These are phyloP conservation scores for Diophrys appendiculata DNA, from an alignment of 73 alveolate species.

Conservation along the genomic window DNA sequence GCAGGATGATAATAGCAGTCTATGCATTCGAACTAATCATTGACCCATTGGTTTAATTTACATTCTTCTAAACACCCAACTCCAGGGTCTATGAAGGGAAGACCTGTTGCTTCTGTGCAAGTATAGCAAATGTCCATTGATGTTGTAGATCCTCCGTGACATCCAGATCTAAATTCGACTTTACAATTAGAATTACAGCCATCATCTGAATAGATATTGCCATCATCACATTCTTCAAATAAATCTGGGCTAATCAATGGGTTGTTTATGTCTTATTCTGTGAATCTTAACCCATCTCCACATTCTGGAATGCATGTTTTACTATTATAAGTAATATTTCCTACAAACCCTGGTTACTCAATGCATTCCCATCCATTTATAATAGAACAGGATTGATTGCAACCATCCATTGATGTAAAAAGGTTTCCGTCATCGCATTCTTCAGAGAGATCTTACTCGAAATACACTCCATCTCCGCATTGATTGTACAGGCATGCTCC, in stretches of 20 bases:
- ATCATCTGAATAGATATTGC: background rate
- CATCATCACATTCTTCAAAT: background rate
- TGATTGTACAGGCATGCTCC: constrained; percentile 2
- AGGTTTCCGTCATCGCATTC: background rate
- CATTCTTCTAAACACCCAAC: background rate
- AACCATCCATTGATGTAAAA: background rate
- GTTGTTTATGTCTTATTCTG: background rate
- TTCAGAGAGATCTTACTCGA: background rate
- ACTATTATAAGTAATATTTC: background rate
- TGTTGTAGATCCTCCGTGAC: background rate
- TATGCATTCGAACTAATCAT: background rate
- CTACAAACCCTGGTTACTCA: background rate
- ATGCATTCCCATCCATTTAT: background rate
- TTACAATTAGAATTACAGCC: background rate
- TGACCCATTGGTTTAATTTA: too few species aligned
- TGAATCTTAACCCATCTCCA: background rate
- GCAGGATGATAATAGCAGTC: background rate
- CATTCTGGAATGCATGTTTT: background rate
- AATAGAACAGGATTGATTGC: background rate
- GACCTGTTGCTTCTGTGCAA: background rate
- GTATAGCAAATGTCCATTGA: background rate
- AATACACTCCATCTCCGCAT: background rate
- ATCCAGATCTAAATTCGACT: background rate
- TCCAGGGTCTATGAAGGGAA: background rate
- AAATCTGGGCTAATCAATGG: background rate